Evolutionary conservation across 2,329 filamentous ascomycete species (phyloP), one percentile per base, ranked within the genome.

Genomic region (Fonsecaea monophora): DNA sequence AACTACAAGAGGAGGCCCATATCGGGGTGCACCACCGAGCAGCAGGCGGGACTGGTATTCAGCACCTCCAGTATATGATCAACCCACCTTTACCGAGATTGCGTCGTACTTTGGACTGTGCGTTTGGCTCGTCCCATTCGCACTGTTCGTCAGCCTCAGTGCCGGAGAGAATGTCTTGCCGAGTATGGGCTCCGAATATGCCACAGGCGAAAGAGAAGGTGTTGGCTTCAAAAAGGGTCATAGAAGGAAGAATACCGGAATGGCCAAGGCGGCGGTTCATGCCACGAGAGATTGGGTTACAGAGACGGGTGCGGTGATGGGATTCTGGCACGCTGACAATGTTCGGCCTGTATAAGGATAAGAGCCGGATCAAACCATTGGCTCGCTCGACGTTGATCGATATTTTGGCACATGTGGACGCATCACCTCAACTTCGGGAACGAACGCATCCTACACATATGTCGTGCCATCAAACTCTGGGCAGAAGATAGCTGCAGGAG

Each of bases 51-150:
- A 72, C 61, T 68, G 68, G 64, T 74, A 77, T 80, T 87, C 77
- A 64, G 74, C 77, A 60, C 77, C 71, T 5, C 76, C 71, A 4
- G 55, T 66, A 12, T 75, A 76, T 6, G 76, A 78, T 55, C 78
- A 92, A 53, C 95, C 95, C 0, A 90, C 87, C 42, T 99, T 99
- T 78, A 94, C 92, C 18, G 92, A 98, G 81, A 95, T 98, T 53
- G 93, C 95, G 0, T 94, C 92, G 0, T 99, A 95, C 80, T 99
- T 99, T 76, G 95, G 95, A 0, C 83, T 99, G 1, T 97, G 94
- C 74, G 94, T 99, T 0, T 99, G 95, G 95, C 85, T 99, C 1
- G 92, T 98, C 0, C 95, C 95, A 0, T 99, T 99, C 76, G 89
- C 94, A 15, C 84, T 99, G 13, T 99, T 99, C 76, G 94, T 99